Base-by-base conservation (phyloP, 1,284 basidiomycete species). In the Heterobasidion occidentale region DNA sequence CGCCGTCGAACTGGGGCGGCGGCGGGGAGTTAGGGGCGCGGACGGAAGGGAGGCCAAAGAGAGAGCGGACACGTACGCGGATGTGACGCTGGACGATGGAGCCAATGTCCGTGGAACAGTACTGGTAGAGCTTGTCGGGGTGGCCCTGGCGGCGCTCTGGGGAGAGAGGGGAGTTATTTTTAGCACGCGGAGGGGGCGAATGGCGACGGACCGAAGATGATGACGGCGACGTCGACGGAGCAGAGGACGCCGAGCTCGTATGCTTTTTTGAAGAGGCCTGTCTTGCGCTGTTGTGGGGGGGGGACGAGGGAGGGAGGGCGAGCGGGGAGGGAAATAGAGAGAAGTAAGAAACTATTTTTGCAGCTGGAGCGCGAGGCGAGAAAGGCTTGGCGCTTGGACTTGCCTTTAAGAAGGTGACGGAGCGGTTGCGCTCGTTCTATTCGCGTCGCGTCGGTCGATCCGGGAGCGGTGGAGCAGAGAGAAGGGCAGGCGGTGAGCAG, bases 351-450 rank as follows among this genome's bases (percentile, higher is more conserved):
- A 63, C 56, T 59, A 63, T 58, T 61, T 61, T 61, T 61, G 60
- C 58, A 33, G 44, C 20, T 17, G n/a, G 47, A 51, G 42, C 9
- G 35, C 27, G 49, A 14, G 35, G 49, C 27, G 35, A 34, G 36
- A 60, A 46, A 62, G 51, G 52, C 58, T 62, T 58, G 61, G 58
- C 61, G 58, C 38, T 45, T 56, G 27, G 67, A 66, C 74, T 61
- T 75, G 81, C 90, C 83, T 94, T 94, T 71, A 92, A 77, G 76
- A 93, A 94, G 59, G 92, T 94, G 63, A 94, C 92, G 60, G 87
- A 87, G 61, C 92, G 85, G 69, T 93, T 94, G 70, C 92, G 84
- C 72, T 94, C 92, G 74, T 94, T 90, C 88, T 90, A 74, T 68
- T 71, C 62, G 69, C 68, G 69, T 9, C n/a, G 46, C 42, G 42